phyloP scores from a whole-genome alignment of 495 filamentous ascomycete species.

The Articulospora tetracladia region DNA sequence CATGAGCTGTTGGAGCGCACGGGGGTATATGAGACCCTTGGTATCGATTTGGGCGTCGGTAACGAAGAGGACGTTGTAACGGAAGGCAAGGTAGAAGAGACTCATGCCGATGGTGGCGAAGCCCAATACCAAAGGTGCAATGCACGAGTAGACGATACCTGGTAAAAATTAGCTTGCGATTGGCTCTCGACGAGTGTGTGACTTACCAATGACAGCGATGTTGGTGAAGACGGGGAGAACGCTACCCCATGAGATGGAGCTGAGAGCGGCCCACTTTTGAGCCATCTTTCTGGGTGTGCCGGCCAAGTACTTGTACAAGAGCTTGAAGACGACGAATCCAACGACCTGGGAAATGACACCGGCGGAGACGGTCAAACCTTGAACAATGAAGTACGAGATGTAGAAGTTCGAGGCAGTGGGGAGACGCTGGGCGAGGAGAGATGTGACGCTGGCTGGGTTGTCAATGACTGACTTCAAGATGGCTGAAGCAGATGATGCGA shows the following conservation, averaged over 20 bases:
- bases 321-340: conserved; percentile 70
- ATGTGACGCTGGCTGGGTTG: conserved; percentile 55
- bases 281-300: conserved; percentile 55
- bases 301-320: conserved; percentile 66
- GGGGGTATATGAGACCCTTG: conserved; percentile 81
- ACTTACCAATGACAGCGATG: conserved; percentile 79
- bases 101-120: conserved; percentile 82
- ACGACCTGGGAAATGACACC: conserved; percentile 71
- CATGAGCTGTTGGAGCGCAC: conserved; percentile 87
- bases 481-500: conserved; percentile 71
- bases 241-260: conserved; percentile 79
- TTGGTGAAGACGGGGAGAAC: conserved; percentile 84
- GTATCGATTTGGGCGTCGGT: conserved; percentile 84
- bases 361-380: conserved; percentile 81
- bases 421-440: conserved; percentile 67
- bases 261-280: conserved; percentile 56
- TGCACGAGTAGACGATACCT: conserved; percentile 85
- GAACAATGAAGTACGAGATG: conserved; percentile 90
- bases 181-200: conserved; percentile 9
- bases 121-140: conserved; percentile 84
- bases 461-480: conserved; percentile 57
- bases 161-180: not conserved
- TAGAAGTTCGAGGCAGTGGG: conserved; percentile 90
- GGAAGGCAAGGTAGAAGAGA: conserved; percentile 89
- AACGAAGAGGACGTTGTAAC: conserved; percentile 94